Percentiles rank a stretch among this genome's conserved stretches.
phyloP scores from a whole-genome alignment of 2,329 filamentous ascomycete genomes.

The Fusarium kyushuense region DNA sequence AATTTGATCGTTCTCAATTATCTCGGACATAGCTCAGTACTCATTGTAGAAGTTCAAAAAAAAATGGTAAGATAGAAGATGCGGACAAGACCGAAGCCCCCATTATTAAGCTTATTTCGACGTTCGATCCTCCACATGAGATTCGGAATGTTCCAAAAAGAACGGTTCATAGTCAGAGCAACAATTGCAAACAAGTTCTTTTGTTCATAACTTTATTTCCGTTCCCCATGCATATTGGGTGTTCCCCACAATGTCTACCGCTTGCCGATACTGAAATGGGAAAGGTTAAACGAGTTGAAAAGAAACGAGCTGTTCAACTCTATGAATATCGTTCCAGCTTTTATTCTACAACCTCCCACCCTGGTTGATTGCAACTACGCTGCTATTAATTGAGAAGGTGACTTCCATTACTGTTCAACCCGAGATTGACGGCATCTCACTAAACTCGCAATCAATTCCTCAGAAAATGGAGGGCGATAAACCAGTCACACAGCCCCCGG shows the following conservation, averaged over 20 bases:
- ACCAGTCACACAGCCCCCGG: not conserved
- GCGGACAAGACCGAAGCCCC: not conserved
- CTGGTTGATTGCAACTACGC: not conserved
- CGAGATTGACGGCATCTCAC: too few relatives aligned
- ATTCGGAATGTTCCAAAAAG: not conserved
- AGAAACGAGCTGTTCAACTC: not conserved
- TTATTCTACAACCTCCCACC: rapidly evolving
- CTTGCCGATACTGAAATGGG: not conserved
- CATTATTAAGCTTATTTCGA: not conserved
- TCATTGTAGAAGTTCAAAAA: not conserved
- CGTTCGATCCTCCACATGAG: rapidly evolving
- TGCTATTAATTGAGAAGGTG: not conserved
- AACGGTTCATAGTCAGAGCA: not conserved
- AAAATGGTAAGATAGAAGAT: rapidly evolving
- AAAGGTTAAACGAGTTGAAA: not conserved
- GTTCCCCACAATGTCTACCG: not conserved
- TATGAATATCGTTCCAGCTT: too few relatives aligned
- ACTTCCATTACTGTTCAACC: rapidly evolving
- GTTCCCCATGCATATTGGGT: not conserved
- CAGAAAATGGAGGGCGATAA: slow-evolving; percentile 5
- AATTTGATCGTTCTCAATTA: not conserved
- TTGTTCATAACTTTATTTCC: not conserved
- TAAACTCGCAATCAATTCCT: too few relatives aligned
- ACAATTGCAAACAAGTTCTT: not conserved
- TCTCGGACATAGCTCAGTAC: not conserved